Base-by-base conservation (phyloP, 768 basidiomycete species). In the Tubosaeta sp. region DNA sequence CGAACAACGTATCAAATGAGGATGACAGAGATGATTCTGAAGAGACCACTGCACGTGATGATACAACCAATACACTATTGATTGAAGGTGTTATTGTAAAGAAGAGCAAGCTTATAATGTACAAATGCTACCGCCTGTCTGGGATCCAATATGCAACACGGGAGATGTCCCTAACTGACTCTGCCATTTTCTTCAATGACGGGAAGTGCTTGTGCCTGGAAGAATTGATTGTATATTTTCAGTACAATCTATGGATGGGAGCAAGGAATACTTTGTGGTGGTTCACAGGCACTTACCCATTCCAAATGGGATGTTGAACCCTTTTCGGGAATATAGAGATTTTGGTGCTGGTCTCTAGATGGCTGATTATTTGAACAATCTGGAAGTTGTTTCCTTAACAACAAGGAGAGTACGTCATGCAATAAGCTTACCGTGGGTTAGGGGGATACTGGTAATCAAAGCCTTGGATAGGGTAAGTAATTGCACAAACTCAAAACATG, bases 381-480 rank as follows among this genome's bases (percentile, higher is more conserved):
- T 51, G n/a, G 49, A 51, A 6, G 41, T 51, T 14, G 25, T 55
- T 17, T 38, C 44, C 8, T 26, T 50, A 3, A 29, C 25, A 9
- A 29, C 29, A 33, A 32, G 16, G 31, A 46, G 19, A 7, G 14
- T 32, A 31, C 17, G 35, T 25, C 54, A 55, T 33, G 27, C 45
- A 22, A 38, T 27, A 25, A 43, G 34, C 22, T 50, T 50, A 46
- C 46, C 42, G 11, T 58, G 56, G 56, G 47, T 31, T 5, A 16
- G 35, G 0, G 45, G 48, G 6, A 26, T 48, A 35, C 38, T 51
- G 4, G 50, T 48, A 4, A 50, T 54, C 11, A 57, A 57, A 25
- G 27, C 46, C 2, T 17, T 57, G 26, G 41, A 54, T n/a, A 48
- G 39, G 43, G 53, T 57, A n/a, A n/a, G n/a, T n/a, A n/a, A n/a